A percentile compares a stretch with the other conserved stretches of the same genome.
phyloP scores from a whole-genome alignment of 179 eudicot species.

The Carnegiea gigantea region DNA sequence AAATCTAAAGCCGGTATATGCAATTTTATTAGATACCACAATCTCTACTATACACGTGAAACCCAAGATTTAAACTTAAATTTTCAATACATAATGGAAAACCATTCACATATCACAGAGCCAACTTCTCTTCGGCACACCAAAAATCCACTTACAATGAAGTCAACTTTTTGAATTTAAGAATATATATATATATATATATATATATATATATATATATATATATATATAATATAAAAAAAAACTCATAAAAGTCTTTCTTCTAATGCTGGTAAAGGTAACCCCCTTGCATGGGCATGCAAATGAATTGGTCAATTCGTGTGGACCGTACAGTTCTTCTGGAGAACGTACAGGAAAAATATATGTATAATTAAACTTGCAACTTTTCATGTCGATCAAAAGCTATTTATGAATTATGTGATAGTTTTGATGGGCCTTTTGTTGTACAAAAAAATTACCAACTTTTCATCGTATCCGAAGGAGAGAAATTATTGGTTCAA shows the following conservation, averaged over 20 bases:
- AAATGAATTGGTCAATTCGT: neutral
- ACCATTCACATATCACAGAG: neutral
- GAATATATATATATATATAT: too few relatives aligned
- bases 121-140: neutral
- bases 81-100: neutral
- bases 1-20: too few relatives aligned
- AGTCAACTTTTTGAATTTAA: neutral
- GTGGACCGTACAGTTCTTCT: neutral
- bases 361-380: neutral
- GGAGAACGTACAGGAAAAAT: neutral
- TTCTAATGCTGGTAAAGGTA: neutral
- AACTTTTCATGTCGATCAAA: conserved; percentile 3
- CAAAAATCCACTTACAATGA: neutral
- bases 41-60: too few relatives aligned
- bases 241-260: neutral
- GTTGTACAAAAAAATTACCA: neutral
- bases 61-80: neutral
- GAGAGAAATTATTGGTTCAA: neutral
- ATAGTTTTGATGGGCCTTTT: neutral
- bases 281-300: neutral
- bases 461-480: conserved; percentile 1
- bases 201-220: too few relatives aligned
- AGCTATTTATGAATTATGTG: neutral
- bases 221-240: too few relatives aligned
- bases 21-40: too few relatives aligned